phyloP scores from a whole-genome alignment of 768 basidiomycete genomes.

The Terana coerulea region DNA sequence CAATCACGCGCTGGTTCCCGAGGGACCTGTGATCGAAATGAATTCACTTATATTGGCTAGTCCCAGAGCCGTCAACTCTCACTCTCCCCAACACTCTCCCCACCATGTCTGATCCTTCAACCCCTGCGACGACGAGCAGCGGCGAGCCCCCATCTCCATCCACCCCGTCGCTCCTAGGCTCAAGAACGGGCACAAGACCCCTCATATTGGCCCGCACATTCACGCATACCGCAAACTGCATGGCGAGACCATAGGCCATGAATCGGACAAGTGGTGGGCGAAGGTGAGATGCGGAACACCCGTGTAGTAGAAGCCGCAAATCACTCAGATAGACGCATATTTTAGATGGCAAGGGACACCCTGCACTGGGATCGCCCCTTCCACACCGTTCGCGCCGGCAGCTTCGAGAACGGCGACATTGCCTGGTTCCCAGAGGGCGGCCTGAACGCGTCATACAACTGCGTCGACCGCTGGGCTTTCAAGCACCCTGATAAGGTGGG shows the following conservation, averaged over 20 bases:
- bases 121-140: neutral
- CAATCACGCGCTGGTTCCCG: constrained; percentile 12
- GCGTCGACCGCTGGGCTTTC: constrained; percentile 95
- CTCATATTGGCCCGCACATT: constrained; percentile 78
- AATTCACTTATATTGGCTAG: constrained; percentile 8
- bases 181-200: constrained; percentile 54
- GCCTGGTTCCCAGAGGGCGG: constrained; percentile 96
- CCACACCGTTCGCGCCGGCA: constrained; percentile 78
- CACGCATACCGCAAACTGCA: constrained; percentile 67
- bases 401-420: constrained; percentile 82
- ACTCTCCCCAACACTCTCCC: constrained; percentile 6
- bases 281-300: constrained; percentile 46
- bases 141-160: constrained; percentile 25
- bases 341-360: constrained; percentile 65
- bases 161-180: constrained; percentile 81
- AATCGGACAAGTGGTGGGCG: constrained; percentile 86
- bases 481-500: constrained; percentile 75
- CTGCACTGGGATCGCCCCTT: constrained; percentile 90
- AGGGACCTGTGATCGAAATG: constrained; percentile 10
- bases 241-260: constrained; percentile 65
- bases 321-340: constrained; percentile 1
- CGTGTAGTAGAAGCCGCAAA: too few species aligned
- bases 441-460: constrained; percentile 94
- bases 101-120: constrained; percentile 22
- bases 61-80: constrained; percentile 1